Evolutionary conservation across 1,284 basidiomycete species (phyloP).

Genomic region (Sphagnurus paluster): DNA sequence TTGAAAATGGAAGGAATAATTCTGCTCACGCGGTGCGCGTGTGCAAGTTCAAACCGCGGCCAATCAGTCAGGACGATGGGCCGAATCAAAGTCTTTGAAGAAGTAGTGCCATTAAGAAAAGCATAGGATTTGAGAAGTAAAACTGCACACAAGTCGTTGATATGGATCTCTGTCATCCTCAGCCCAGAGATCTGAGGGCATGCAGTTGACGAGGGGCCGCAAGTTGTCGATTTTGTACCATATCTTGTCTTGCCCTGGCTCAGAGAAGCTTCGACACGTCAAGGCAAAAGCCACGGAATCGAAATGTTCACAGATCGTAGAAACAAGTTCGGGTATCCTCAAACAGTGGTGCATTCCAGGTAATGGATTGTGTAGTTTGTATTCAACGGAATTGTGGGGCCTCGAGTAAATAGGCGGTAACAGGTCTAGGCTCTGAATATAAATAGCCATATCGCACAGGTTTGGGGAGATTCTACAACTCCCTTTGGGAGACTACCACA

Average conservation of each 20-base stretch:
- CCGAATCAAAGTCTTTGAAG: neutral
- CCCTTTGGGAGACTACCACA: too few relatives aligned
- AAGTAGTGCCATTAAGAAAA: neutral
- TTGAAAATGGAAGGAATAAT: too few relatives aligned
- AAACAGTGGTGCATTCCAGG: too few relatives aligned
- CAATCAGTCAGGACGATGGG: neutral
- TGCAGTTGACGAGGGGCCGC: neutral
- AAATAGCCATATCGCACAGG: too few relatives aligned
- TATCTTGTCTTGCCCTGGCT: neutral
- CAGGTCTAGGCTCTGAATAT: too few relatives aligned
- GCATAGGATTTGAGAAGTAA: neutral
- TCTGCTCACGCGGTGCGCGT: neutral
- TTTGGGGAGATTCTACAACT: too few relatives aligned
- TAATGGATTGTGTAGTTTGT: too few relatives aligned
- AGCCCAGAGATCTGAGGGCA: neutral
- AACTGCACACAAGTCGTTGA: too few relatives aligned
- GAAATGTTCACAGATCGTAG: too few relatives aligned
- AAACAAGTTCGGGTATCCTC: too few relatives aligned
- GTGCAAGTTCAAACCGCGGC: neutral
- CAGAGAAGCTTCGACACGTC: neutral
- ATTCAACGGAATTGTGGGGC: too few relatives aligned
- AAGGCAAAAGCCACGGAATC: neutral
- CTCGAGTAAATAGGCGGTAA: too few relatives aligned
- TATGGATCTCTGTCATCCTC: neutral
- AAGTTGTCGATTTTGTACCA: neutral